Base-by-base conservation (phyloP, 2,329 filamentous ascomycete genomes). In the Colletotrichum australisinense region DNA sequence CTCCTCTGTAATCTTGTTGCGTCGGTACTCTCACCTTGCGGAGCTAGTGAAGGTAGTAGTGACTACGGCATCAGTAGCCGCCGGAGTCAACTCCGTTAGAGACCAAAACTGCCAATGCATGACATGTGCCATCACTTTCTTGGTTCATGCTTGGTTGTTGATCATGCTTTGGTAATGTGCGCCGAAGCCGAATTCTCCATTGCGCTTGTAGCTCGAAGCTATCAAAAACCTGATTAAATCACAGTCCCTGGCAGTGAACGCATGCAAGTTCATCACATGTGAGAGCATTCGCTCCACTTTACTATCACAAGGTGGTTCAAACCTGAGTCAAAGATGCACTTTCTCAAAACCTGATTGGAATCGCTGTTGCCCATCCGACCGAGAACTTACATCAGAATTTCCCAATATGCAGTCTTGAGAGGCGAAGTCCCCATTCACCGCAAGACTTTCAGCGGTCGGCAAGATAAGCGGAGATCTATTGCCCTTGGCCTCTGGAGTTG, bases 271-370 rank as follows among this genome's bases (percentile, higher is more conserved):
- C 42, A 60, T 30, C 12, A 38, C 26, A 26, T 38, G 14, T 16
- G 24, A 42, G n/a, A 38, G 30, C 35, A 67, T 67, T 22, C 3
- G 38, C 69, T 49, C 46, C 46, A 67, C 63, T 53, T 24, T 30
- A n/a, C n/a, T 28, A 56, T 8, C 2, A 12, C 4, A n/a, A 19
- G 1, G 12, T 42, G 26, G 3, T 26, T 5, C 3, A 16, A n/a
- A 12, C 32, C 35, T 30, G 22, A 28, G 26, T 24, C 42, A 19
- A 24, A 19, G 24, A 6, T 59, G 19, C 30, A 30, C 53, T 2
- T 7, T 2, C 8, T 9, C 1, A 4, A 6, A 14, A 11, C 4
- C 5, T 22, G 42, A 22, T 42, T 22, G 16, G 35, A 3, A 19
- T 1, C 1, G 0, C 46, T 24, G 1, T 9, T 6, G 11, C 30